A percentile compares a stretch with the other conserved stretches of the same genome.
Evolutionary conservation across 352 stramenopile genomes (phyloP).

Genomic region (Pythium rhizo-oryzae): DNA sequence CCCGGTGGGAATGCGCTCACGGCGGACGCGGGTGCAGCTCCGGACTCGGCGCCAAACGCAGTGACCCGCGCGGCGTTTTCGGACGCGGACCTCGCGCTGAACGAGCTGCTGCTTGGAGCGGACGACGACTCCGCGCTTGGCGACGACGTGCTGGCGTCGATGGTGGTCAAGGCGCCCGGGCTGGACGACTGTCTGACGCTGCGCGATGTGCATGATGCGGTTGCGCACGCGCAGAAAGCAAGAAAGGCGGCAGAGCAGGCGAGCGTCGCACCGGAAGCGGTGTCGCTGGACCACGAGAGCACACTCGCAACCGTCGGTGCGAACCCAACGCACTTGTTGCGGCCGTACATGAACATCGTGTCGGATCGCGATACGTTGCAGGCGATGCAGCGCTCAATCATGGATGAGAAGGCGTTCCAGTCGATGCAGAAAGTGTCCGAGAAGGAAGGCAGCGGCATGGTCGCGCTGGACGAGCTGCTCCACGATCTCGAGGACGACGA

Average conservation of each 20-base stretch:
- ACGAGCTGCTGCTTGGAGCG: slow-evolving; percentile 39
- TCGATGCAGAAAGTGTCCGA: slow-evolving; percentile 49
- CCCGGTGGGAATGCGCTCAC: slow-evolving; percentile 68
- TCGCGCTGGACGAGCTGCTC: slow-evolving; percentile 70
- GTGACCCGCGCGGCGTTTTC: slow-evolving; percentile 27
- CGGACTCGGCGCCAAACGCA: slow-evolving; percentile 2
- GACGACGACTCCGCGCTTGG: slow-evolving; percentile 1
- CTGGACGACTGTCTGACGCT: slow-evolving; percentile 56
- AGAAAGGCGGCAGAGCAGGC: neutral
- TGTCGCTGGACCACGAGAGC: slow-evolving; percentile 11
- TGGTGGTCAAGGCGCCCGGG: slow-evolving; percentile 58
- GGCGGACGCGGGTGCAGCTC: slow-evolving; percentile 18
- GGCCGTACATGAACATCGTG: slow-evolving; percentile 72
- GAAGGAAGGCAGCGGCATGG: slow-evolving; percentile 46
- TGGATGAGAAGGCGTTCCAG: slow-evolving; percentile 64
- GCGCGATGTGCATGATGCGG: slow-evolving; percentile 37
- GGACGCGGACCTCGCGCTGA: slow-evolving; percentile 22
- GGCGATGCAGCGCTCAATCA: slow-evolving; percentile 55
- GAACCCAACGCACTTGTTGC: slow-evolving; percentile 57
- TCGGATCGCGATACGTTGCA: slow-evolving; percentile 51
- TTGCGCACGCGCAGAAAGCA: neutral
- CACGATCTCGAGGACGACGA: slow-evolving; percentile 73
- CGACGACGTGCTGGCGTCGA: slow-evolving; percentile 43
- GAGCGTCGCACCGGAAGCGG: neutral
- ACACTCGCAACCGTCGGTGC: slow-evolving; percentile 45